Evolutionary conservation across 1,284 basidiomycete genomes (phyloP), one percentile per base, ranked within the genome.

Genomic region (Ustilago loliicola): DNA sequence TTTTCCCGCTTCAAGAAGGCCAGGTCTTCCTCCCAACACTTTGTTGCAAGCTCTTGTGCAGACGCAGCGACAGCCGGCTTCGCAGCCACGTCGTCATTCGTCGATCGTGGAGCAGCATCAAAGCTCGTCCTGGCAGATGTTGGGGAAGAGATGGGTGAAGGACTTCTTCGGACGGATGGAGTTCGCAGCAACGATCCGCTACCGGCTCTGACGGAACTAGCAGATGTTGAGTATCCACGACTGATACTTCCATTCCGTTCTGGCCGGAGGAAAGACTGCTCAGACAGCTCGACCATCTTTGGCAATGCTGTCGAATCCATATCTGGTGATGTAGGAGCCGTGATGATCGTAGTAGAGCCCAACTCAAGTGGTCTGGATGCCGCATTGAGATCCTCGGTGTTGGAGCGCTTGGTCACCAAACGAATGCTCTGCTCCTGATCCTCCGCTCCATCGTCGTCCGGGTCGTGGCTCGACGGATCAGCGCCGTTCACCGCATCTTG

Each of bases 1-100:
- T 96, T 96, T 80, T 96, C 95, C 80, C 92, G 92, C 23, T 91
- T 89, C 76, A 96, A 86, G 85, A 95, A 95, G 3, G 90, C 89
- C 77, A 93, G 91, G 83, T 98, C 94, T 83, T 95, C 94, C n/a
- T 91, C 90, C 90, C 93, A 94, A 85, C 94, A 95, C 67, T 91
- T 90, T 55, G 88, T 87, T 0, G 96, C 95, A 51, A 94, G 87
- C 57, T 92, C 91, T 72, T 38, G 64, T 25, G 61, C 73, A 10
- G 67, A 67, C 11, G 61, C 58, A 2, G 54, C 30, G 2, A 57
- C 29, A 21, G 68, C n/a, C 15, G 61, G 38, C 17, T 40, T 27
- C n/a, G 48, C 59, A 34, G 42, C 30, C 21, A 27, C n/a, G 1
- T 59, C 61, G 7, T 57, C 66, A 50, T 55, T 56, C 19, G 47